Conservation (phyloP, 176 grass and related monocot species). For the Avena insularis region DNA sequence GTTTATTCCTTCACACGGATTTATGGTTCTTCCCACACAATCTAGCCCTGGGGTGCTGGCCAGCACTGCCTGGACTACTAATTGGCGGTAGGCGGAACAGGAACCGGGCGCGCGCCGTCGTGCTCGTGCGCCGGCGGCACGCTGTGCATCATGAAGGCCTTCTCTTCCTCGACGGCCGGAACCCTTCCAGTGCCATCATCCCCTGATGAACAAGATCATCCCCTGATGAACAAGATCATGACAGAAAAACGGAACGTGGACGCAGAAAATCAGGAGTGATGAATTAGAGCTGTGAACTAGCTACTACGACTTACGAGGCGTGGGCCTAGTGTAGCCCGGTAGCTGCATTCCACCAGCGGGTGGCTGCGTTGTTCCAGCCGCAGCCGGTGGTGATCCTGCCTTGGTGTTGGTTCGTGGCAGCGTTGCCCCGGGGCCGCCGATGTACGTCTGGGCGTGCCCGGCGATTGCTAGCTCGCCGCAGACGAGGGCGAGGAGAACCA, state of each 20-base stretch:
- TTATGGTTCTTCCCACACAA: not conserved
- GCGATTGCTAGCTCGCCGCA: not conserved
- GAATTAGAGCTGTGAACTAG: not conserved
- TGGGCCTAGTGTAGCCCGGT: not conserved
- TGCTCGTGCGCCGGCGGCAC: not conserved
- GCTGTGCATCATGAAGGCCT: constrained; percentile 11
- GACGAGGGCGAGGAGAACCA: not conserved
- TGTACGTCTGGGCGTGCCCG: not conserved
- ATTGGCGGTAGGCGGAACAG: not conserved
- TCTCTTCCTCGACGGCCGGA: not conserved
- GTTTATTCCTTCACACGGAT: not conserved
- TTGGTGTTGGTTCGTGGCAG: not conserved
- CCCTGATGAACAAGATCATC: not conserved
- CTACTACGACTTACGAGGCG: not conserved
- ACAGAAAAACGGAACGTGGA: not conserved
- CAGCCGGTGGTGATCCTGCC: not conserved
- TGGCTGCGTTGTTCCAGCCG: no score
- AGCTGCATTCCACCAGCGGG: not conserved
- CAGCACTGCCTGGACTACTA: not conserved
- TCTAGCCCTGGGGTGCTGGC: not conserved
- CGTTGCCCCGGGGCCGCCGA: not conserved
- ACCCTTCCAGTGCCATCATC: not conserved
- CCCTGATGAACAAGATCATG: not conserved
- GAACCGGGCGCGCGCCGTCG: not conserved
- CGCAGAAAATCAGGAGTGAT: not conserved